Conservation (phyloP, 495 filamentous ascomycete genomes). For the Cairneyella variabilis region DNA sequence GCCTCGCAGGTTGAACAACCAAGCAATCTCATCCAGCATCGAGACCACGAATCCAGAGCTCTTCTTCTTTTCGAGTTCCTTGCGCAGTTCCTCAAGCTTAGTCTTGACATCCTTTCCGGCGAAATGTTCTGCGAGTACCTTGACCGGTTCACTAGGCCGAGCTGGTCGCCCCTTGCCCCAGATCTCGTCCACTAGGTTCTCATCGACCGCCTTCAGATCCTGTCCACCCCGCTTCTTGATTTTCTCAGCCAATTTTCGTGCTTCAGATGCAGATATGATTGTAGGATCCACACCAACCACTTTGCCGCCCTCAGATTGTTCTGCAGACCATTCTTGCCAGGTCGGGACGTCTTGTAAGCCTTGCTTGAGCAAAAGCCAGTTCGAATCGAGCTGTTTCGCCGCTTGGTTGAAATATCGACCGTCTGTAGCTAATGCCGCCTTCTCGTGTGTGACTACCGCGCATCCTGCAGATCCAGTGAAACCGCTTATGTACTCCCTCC, state of each 20-base stretch:
- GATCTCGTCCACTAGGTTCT: slow-evolving; percentile 83
- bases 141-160: slow-evolving; percentile 71
- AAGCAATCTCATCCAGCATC: slow-evolving; percentile 96
- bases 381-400: slow-evolving; percentile 81
- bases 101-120: slow-evolving; percentile 78
- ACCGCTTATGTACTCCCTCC: slow-evolving; percentile 88
- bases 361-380: slow-evolving; percentile 91
- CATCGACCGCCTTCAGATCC: slow-evolving; percentile 64
- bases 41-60: slow-evolving; percentile 84
- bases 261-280: slow-evolving; percentile 78
- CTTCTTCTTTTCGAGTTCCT: slow-evolving; percentile 91
- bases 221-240: slow-evolving; percentile 84
- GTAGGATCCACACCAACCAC: slow-evolving; percentile 88
- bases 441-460: slow-evolving; percentile 79
- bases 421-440: slow-evolving; percentile 90
- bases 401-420: slow-evolving; percentile 99
- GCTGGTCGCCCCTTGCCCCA: slow-evolving; percentile 76
- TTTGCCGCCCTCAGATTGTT: slow-evolving; percentile 81
- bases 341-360: slow-evolving; percentile 91
- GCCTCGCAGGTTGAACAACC: slow-evolving; percentile 95
- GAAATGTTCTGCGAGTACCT: slow-evolving; percentile 65
- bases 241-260: slow-evolving; percentile 80
- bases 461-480: slow-evolving; percentile 96
- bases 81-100: slow-evolving; percentile 83
- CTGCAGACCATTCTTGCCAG: slow-evolving; percentile 95